Percentiles rank a stretch among this genome's conserved stretches.
Evolutionary conservation across 257 asterid species (phyloP).

Genomic region (Paraleonurus japonicus): DNA sequence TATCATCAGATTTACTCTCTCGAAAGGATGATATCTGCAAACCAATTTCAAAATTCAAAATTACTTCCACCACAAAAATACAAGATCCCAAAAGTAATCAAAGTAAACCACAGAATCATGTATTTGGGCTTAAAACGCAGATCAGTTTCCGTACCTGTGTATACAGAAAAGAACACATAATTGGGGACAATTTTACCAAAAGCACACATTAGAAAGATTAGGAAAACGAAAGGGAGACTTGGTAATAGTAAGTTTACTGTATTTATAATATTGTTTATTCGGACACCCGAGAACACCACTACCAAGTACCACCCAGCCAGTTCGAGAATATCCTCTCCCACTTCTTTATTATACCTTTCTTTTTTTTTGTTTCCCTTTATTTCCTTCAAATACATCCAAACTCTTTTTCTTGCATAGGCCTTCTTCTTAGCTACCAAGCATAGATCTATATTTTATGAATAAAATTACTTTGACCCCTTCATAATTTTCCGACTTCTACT

Average conservation of each 20-base stretch:
- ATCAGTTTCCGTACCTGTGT: background rate
- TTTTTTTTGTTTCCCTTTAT: background rate
- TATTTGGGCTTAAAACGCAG: background rate
- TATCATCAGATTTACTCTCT: conserved; percentile 86
- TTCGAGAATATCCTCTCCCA: conserved; percentile 25
- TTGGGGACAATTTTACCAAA: background rate
- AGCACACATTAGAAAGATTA: background rate
- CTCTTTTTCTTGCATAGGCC: background rate
- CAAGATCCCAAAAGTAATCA: background rate
- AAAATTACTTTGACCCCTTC: background rate
- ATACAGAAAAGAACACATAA: background rate
- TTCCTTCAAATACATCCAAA: background rate
- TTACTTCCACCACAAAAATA: background rate
- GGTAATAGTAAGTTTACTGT: background rate
- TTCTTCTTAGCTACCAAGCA: background rate
- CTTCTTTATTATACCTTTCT: background rate
- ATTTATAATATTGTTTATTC: background rate
- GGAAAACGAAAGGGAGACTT: conserved; percentile 5
- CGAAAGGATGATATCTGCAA: conserved; percentile 87
- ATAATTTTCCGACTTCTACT: background rate
- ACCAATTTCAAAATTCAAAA: conserved; percentile 1
- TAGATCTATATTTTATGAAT: background rate
- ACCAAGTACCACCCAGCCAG: background rate
- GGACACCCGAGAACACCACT: conserved; percentile 18
- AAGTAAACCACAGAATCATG: background rate